Conservation (phyloP, 2,329 filamentous ascomycete genomes). For the Penicillium freii region DNA sequence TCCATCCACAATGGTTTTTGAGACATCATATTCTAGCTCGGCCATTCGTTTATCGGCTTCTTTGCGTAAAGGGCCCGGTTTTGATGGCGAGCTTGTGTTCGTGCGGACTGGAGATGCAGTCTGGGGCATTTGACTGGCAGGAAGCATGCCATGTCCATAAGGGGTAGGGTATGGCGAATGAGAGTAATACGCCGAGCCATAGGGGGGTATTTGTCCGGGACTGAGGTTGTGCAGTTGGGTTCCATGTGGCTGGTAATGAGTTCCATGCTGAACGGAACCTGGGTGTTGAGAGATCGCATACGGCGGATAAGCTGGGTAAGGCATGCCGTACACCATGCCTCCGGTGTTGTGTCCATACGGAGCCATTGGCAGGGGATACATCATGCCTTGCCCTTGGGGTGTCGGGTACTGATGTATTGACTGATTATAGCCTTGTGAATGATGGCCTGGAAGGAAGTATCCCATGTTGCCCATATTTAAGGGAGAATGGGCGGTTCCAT, state of each 20-base stretch:
- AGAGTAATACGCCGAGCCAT: conserved; percentile 28
- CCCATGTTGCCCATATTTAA: conserved; percentile 33
- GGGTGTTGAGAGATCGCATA: conserved; percentile 31
- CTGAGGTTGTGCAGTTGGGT: conserved; percentile 22
- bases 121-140: conserved; percentile 9
- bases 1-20: conserved; percentile 40
- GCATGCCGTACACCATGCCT: conserved; percentile 25
- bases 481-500: conserved; percentile 21
- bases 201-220: conserved; percentile 21
- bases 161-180: conserved; percentile 24
- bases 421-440: conserved; percentile 21
- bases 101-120: background rate
- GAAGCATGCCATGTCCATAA: conserved; percentile 19
- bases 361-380: conserved; percentile 34
- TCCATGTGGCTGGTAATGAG: conserved; percentile 25
- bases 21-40: conserved; percentile 32
- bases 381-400: conserved; percentile 25
- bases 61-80: conserved; percentile 19
- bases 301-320: conserved; percentile 29
- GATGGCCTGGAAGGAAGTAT: conserved; percentile 30
- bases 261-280: conserved; percentile 12
- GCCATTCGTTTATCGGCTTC: conserved; percentile 14
- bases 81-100: background rate
- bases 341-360: conserved; percentile 23
- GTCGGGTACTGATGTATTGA: conserved; percentile 29